phyloP scores from a whole-genome alignment of 2,329 filamentous ascomycete species.

The Escovopsis sp. region DNA sequence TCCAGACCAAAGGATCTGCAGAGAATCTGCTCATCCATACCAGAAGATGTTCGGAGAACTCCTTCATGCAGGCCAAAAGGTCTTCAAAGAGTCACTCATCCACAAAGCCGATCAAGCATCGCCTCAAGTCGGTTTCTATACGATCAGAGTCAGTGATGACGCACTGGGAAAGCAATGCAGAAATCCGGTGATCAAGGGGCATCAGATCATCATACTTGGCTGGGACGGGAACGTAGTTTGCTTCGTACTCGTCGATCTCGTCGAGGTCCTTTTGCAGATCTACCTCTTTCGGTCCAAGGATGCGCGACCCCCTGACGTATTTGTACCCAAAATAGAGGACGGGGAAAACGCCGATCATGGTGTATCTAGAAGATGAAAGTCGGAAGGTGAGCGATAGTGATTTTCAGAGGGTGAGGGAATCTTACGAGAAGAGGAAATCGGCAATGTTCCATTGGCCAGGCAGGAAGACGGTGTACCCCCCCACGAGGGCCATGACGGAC shows the following conservation, averaged over 20 bases:
- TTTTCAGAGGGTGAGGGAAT: constrained; percentile 4
- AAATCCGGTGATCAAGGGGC: neutral
- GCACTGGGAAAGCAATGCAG: neutral
- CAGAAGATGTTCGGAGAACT: too few species aligned
- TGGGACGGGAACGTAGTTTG: constrained; percentile 37
- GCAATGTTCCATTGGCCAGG: constrained; percentile 47
- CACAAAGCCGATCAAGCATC: constrained; percentile 10
- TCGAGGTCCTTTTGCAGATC: constrained; percentile 48
- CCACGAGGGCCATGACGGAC: constrained; percentile 57
- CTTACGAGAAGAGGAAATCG: constrained; percentile 57
- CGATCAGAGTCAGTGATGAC: neutral
- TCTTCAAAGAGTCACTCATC: constrained; percentile 1
- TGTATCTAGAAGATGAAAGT: constrained; percentile 31
- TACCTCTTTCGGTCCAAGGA: constrained; percentile 39
- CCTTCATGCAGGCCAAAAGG: too few species aligned
- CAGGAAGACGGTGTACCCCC: constrained; percentile 63
- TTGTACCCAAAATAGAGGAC: constrained; percentile 59
- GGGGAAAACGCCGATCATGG: constrained; percentile 58
- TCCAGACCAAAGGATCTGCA: neutral
- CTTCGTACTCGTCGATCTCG: constrained; percentile 53
- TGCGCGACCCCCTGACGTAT: constrained; percentile 45
- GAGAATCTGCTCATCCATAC: neutral
- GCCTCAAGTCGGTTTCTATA: constrained; percentile 9
- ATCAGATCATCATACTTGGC: constrained; percentile 29
- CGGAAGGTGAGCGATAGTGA: too few species aligned